A percentile compares a stretch with the other conserved stretches of the same genome.
Evolutionary conservation across 169 alveolate genomes (phyloP).

Genomic region (Cyclospora cayetanensis): DNA sequence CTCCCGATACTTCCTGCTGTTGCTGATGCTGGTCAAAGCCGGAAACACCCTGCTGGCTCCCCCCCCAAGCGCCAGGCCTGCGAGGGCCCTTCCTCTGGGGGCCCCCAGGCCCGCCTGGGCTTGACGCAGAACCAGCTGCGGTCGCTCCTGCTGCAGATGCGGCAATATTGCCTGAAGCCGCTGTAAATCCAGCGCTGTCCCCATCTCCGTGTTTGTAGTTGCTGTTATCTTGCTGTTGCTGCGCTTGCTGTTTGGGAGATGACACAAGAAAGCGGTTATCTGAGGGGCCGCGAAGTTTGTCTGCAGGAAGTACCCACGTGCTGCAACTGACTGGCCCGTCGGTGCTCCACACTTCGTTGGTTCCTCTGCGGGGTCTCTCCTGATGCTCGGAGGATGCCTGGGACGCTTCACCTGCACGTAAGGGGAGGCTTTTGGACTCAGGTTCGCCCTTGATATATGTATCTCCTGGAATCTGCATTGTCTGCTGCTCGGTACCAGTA

Average conservation of each 20-base stretch:
- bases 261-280: neutral
- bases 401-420: neutral
- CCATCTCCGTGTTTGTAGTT: neutral
- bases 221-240: conserved; percentile 15
- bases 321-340: neutral
- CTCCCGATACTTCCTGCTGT: neutral
- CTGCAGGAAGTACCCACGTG: neutral
- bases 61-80: no score
- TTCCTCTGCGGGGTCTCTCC: neutral
- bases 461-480: neutral
- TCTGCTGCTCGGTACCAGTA: neutral
- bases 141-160: conserved; percentile 37
- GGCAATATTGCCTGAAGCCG: neutral
- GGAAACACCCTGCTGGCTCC: neutral
- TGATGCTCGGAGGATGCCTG: neutral
- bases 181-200: neutral
- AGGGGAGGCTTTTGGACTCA: neutral
- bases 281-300: neutral
- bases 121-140: neutral
- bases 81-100: neutral
- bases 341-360: neutral
- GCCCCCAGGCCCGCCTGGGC: neutral
- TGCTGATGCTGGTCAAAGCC: neutral
- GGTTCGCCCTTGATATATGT: neutral
- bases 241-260: conserved; percentile 4